Evolutionary conservation across 805 yeast genomes (phyloP), one percentile per base, ranked within the genome.

Genomic region (Yarrowia sp.): DNA sequence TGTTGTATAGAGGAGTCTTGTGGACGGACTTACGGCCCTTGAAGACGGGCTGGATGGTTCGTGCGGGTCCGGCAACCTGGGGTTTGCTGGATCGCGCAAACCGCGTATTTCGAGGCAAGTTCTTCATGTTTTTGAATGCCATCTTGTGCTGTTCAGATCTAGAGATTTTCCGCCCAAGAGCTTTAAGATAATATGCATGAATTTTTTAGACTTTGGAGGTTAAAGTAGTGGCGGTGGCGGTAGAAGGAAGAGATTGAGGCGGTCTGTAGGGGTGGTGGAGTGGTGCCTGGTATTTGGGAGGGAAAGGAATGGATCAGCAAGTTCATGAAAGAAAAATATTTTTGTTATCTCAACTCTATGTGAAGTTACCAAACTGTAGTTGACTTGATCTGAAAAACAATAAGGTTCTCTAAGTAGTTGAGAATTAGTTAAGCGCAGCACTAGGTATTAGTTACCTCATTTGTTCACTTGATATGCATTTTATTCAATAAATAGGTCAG

Each of bases 1-100:
- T 36, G 55, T 61, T 61, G 66, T 61, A 61, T 6, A 61, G 46
- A 2, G 66, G 66, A 13, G 66, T 39, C 46, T 61, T 61, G 46
- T 46, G 53, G 36, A 15, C 33, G n/a, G 36, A 61, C 6, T 46
- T 44, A 12, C 46, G 17, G 15, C 66, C 66, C n/a, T 46, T 46
- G 38, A 46, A 46, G 20, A 61, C 46, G 24, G 66, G 66, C 20
- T 44, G 42, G n/a, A 61, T 10, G 7, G 55, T 61, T 61, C 55
- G 14, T 2, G 66, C 66, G 24, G 66, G 66, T 9, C 66, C 66
- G 9, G 66, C 46, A 7, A 24, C n/a, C 30, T 36, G 19, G 24
- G 66, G 50, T 8, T 58, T 42, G 30, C 39, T 39, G 9, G 47
- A 5, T 30, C 64, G 49, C 30, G 42, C 50, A 58, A 58, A 58